phyloP scores from a whole-genome alignment of 108 stramenopile species.

The Fistulifera solaris region DNA sequence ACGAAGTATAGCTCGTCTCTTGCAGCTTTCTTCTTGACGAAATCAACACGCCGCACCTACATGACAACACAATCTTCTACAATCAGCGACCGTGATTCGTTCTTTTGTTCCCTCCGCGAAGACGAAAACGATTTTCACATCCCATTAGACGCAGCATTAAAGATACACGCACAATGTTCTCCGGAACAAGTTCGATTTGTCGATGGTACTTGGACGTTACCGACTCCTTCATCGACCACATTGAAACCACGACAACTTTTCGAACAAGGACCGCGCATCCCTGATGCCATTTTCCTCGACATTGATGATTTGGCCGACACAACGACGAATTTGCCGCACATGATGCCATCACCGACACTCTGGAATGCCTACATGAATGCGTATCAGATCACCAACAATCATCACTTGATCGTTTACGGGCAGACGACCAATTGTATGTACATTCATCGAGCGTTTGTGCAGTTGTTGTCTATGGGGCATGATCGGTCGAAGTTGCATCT shows the following conservation, averaged over 20 bases:
- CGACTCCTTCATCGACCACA: constrained; percentile 24
- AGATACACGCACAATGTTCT: too few species aligned
- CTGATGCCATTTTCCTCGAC: constrained; percentile 43
- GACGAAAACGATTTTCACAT: too few species aligned
- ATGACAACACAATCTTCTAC: too few species aligned
- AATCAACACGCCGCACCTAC: too few species aligned
- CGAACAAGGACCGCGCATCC: constrained; percentile 44
- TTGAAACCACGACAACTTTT: constrained; percentile 25
- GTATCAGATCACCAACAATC: constrained; percentile 30
- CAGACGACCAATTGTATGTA: constrained; percentile 16
- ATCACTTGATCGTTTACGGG: constrained; percentile 65
- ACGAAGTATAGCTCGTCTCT: too few species aligned
- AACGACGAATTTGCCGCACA: constrained; percentile 41
- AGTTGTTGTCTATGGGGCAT: constrained; percentile 68
- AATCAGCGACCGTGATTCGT: too few species aligned
- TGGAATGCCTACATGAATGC: constrained; percentile 70
- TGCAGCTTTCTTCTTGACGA: too few species aligned
- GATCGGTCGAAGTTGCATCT: constrained; percentile 35
- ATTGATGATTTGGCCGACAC: constrained; percentile 53
- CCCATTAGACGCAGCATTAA: too few species aligned
- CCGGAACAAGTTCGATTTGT: constrained; percentile 28
- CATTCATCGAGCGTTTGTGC: constrained; percentile 53
- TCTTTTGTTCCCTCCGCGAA: too few species aligned
- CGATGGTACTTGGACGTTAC: constrained; percentile 38
- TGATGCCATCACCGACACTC: constrained; percentile 58